Evolutionary conservation across 768 basidiomycete genomes (phyloP), one percentile per base, ranked within the genome.

Genomic region (Lactifluus echinatus): DNA sequence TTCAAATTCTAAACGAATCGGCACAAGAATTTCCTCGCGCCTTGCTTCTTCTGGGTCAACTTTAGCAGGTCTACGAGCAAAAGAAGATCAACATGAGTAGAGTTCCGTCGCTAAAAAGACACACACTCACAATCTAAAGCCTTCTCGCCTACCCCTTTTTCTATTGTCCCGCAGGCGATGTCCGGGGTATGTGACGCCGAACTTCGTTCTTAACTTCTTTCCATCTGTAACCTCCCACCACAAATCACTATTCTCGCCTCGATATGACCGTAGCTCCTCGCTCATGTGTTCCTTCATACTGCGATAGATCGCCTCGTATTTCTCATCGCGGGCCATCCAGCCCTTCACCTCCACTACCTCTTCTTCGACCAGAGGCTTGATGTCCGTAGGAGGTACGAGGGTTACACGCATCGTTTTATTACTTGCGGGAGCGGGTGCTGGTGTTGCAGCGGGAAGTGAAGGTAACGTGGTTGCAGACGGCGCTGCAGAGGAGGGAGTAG

Each of bases 1-100:
- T 65, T 99, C 96, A 65, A 97, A 85, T 69, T 99, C 96, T 50
- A 99, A 75, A n/a, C 96, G 83, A 39, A 99, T 87, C 3, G 96
- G 96, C 4, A 98, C 86, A 26, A 99, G 85, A 64, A 83, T 78
- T 66, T 99, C 96, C 12, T 80, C 77, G 26, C 78, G 74, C 62
- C 82, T 77, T 5, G 79, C 79, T 33, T 84, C 77, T 51, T 81
- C 77, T 6, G 73, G 65, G 8, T 75, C 71, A 23, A 89, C 65
- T 63, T 77, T 81, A 54, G 83, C 74, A 12, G 89, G 89, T 59
- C 85, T 87, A 53, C 29, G 59, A 56, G 50, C 60, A 49, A 47
- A 56, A 55, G 39, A 59, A 34, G 34, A 23, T 44, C 17, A 39
- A 33, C 12, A 36, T 23, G 33, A 19, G 28, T 33, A 37, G 37